Base-by-base conservation (phyloP, 1,284 basidiomycete species). In the Volvariella volvacea region DNA sequence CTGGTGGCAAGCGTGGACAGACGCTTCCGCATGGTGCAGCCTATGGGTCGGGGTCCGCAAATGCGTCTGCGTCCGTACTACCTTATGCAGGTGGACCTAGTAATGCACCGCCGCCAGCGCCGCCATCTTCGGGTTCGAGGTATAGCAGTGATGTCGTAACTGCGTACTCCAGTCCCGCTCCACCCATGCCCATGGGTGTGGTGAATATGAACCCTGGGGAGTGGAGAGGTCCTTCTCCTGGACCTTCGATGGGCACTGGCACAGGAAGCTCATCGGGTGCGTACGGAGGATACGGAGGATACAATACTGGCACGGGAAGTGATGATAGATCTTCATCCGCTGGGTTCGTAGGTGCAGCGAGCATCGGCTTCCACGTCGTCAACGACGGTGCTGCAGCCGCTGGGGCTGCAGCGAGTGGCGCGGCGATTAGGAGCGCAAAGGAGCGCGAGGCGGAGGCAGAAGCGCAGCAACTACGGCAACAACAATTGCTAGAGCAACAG, bases 161-260 rank as follows among this genome's bases (percentile, higher is more conserved):
- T 16, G n/a, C 34, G 6, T 16, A 16, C 15, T 36, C 34, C 6
- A 6, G 6, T 15, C 19, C 34, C n/a, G 8, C 19, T 4, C 34
- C 19, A n/a, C 34, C 15, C 6, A 15, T 6, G n/a, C 7, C 19
- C 7, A 36, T 16, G 34, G n/a, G 34, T 6, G 15, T 36, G 34
- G 34, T n/a, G 6, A 36, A 15, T 16, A 36, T 36, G 34, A 36
- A 36, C 15, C n/a, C 34, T 15, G 34, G 34, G 8, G 34, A 36
- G 19, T 36, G 34, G 34, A 36, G 34, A 36, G 34, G 34, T 7
- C 34, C 34, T 15, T 36, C 34, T 7, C 34, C 34, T 36, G 34
- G 34, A 36, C 34, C 34, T 36, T 36, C 34, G 34, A 36, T 36
- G 34, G 6, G 6, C 6, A 36, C 34, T 6, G n/a, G n/a, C 4